These are phyloP conservation scores for Hirschioporus abietinus DNA, from an alignment of 768 basidiomycete species.

Conservation along the genomic window DNA sequence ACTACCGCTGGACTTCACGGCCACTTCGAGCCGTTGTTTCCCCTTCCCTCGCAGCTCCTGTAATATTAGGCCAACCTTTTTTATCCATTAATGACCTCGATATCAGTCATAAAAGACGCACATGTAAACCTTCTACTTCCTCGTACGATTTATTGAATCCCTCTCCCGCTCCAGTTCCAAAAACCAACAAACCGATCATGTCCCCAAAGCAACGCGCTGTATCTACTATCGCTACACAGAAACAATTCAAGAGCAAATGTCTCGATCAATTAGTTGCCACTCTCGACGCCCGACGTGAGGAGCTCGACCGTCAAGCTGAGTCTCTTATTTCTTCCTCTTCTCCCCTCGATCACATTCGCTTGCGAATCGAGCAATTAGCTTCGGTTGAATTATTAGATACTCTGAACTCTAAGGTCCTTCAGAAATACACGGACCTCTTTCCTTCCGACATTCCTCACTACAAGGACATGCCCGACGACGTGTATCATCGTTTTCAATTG, in stretches of 20 bases:
- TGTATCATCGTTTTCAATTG: too few species aligned
- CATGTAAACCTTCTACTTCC: conserved; percentile 1
- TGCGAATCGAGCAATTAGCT: conserved; percentile 12
- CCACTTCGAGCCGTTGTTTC: conserved; percentile 21
- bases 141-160: conserved; percentile 15
- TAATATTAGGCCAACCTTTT: conserved; percentile 29
- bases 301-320: too few species aligned
- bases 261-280: not conserved
- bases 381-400: conserved; percentile 7
- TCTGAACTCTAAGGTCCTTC: conserved; percentile 6
- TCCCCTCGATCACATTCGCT: conserved; percentile 3
- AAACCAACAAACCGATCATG: too few species aligned
- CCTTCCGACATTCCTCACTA: conserved; percentile 19
- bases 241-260: not conserved
- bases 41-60: too few species aligned
- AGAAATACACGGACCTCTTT: conserved; percentile 8
- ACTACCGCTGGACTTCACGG: conserved; percentile 8
- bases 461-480: conserved; percentile 17
- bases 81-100: conserved; percentile 29
- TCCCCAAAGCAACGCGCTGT: too few species aligned
- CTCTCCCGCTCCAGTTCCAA: too few species aligned
- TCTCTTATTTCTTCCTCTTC: too few species aligned
- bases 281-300: not conserved
- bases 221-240: too few species aligned
- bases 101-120: conserved; percentile 17